phyloP scores from a whole-genome alignment of 805 yeast genomes.

The Crinitomyces ghanaensis region DNA sequence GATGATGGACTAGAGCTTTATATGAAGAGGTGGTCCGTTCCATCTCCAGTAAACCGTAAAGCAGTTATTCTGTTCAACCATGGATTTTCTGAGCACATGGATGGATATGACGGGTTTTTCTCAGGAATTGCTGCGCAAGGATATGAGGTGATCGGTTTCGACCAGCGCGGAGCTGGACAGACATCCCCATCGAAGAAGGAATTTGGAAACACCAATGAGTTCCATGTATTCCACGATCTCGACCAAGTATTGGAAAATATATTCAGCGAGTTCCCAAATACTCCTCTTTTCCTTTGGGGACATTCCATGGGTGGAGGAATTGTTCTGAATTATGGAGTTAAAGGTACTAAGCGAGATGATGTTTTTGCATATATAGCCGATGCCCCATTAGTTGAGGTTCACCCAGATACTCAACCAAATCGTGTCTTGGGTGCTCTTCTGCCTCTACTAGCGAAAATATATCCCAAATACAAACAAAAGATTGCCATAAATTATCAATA shows the following conservation, averaged over 20 bases:
- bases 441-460: conserved; percentile 18
- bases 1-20: conserved; percentile 10
- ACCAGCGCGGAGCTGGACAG: conserved; percentile 31
- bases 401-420: conserved; percentile 17
- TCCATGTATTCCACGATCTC: conserved; percentile 22
- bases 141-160: conserved; percentile 27
- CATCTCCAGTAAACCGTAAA: conserved; percentile 12
- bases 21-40: conserved; percentile 13
- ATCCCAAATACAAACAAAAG: conserved; percentile 19
- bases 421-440: conserved; percentile 17
- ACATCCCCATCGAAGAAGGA: conserved; percentile 21
- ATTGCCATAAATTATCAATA: conserved; percentile 17
- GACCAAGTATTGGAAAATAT: conserved; percentile 20
- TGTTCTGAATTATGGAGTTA: conserved; percentile 25
- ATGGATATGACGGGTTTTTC: conserved; percentile 23
- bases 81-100: conserved; percentile 28
- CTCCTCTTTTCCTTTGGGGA: conserved; percentile 25
- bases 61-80: conserved; percentile 27
- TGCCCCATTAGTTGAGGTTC: conserved; percentile 24
- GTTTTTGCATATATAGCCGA: conserved; percentile 25
- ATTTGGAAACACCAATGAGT: conserved; percentile 26
- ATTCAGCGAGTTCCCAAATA: conserved; percentile 11
- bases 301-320: conserved; percentile 32
- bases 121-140: conserved; percentile 22
- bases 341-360: conserved; percentile 23